Evolutionary conservation across 2,329 filamentous ascomycete species (phyloP), one percentile per base, ranked within the genome.

Genomic region (Hysterium pulicare): DNA sequence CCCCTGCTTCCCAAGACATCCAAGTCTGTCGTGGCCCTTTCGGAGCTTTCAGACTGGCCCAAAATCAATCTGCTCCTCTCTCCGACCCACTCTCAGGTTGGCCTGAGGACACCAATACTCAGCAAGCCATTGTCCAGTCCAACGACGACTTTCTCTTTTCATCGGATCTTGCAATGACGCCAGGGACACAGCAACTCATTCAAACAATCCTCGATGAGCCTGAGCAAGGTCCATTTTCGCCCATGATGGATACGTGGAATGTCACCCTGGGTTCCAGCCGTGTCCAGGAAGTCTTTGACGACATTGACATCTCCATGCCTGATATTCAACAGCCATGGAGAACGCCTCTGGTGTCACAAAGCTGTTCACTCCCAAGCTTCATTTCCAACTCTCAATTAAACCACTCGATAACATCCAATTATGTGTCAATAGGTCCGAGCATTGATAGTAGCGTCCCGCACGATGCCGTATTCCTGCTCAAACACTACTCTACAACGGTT

Each of bases 381-480:
- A 13, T 13, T 28, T 13, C 24, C 24, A 28, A 28, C 13, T 13
- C 13, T 28, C 7, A 7, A 28, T 28, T 28, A 7, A 28, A 28
- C 24, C 24, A 13, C 8, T 8, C 24, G 24, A 8, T 28, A 28
- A 8, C 24, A 28, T 28, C 24, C 8, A 28, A 13, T 13, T 13
- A 7, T 13, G 8, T 28, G 13, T 28, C 24, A 13, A 28, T 28
- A 7, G 13, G 7, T 13, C 24, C 24, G 24, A 28, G 24, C 13
- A n/a, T n/a, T n/a, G 7, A 8, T 9, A 19, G 17, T 17, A 22
- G 9, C 10, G 38, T 54, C 3, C 48, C 59, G 52, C 47, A 57
- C 16, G 63, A 71, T 47, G 64, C 66, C 1, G 50, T 66, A 7
- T 61, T 64, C 33, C 55, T 72, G 0, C 54, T 72, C 19, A 64